Conservation (phyloP, 176 grass and related monocot species). For the Triticum aestivum region DNA sequence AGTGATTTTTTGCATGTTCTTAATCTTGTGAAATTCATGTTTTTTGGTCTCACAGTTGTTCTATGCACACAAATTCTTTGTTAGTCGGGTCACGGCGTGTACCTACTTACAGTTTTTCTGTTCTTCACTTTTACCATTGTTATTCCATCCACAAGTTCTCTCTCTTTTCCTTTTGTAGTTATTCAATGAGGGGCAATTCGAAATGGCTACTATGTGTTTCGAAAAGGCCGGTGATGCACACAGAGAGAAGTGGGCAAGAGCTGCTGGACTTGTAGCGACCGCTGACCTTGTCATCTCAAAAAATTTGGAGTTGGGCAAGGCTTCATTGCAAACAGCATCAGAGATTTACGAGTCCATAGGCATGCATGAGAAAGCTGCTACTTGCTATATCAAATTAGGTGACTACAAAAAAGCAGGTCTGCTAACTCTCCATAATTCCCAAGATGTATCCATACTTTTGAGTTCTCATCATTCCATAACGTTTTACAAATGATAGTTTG, state of each 20-base stretch:
- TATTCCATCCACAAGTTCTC: background rate
- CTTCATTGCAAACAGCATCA: conserved; percentile 51
- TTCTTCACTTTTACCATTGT: background rate
- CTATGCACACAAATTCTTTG: background rate
- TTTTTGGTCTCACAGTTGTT: background rate
- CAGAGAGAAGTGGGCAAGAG: conserved; percentile 68
- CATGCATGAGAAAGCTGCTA: conserved; percentile 64
- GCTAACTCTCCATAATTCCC: background rate
- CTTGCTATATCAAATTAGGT: conserved; percentile 69
- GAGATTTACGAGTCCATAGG: conserved; percentile 68
- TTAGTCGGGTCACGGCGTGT: background rate
- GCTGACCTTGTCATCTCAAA: conserved; percentile 50
- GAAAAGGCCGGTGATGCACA: conserved; percentile 69
- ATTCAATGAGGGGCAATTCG: conserved; percentile 71
- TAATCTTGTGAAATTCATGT: background rate
- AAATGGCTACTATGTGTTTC: conserved; percentile 82
- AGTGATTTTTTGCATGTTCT: background rate
- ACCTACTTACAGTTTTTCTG: background rate
- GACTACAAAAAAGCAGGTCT: conserved; percentile 72
- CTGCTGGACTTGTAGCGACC: conserved; percentile 55
- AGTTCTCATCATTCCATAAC: background rate
- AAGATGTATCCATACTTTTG: background rate
- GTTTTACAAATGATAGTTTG: background rate
- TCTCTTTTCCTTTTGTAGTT: conserved; percentile 36
- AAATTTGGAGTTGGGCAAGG: conserved; percentile 43